Percentiles rank a stretch among this genome's conserved stretches.
Evolutionary conservation across 1,139 yeast genomes (phyloP).

Genomic region (Groenewaldozyma auringiensis): DNA sequence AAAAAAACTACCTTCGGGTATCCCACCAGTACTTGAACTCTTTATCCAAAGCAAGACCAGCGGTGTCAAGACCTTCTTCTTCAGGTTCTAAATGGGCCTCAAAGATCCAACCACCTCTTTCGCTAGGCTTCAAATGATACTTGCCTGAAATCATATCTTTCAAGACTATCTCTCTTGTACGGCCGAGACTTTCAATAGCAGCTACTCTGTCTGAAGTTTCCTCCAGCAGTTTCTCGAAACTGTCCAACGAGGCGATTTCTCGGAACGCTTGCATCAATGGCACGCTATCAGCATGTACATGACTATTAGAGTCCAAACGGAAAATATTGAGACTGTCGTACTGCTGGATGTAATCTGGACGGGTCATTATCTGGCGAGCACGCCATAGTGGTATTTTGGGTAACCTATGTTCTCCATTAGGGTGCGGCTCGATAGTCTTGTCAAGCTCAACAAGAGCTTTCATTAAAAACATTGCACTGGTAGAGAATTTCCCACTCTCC

Average conservation of each 20-base stretch:
- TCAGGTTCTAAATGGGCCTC: slow-evolving; percentile 21
- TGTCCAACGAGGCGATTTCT: slow-evolving; percentile 66
- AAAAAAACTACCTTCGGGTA: slow-evolving; percentile 13
- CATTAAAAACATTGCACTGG: slow-evolving; percentile 71
- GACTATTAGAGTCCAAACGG: slow-evolving; percentile 62
- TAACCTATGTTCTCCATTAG: slow-evolving; percentile 41
- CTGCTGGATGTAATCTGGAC: slow-evolving; percentile 69
- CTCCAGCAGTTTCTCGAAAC: slow-evolving; percentile 58
- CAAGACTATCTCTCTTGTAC: slow-evolving; percentile 71
- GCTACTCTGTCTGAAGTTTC: slow-evolving; percentile 67
- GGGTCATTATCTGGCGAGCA: slow-evolving; percentile 76
- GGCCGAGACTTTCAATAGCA: slow-evolving; percentile 69
- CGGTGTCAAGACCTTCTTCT: slow-evolving; percentile 11
- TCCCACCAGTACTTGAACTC: slow-evolving; percentile 20
- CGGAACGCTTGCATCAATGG: slow-evolving; percentile 89
- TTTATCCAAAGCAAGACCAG: slow-evolving; percentile 12
- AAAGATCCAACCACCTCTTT: slow-evolving; percentile 2
- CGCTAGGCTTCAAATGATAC: slow-evolving; percentile 19
- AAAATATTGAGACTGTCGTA: slow-evolving; percentile 73
- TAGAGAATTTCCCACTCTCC: slow-evolving; percentile 74
- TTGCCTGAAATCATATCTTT: slow-evolving; percentile 54
- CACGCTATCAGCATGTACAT: slow-evolving; percentile 73
- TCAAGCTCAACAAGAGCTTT: slow-evolving; percentile 68
- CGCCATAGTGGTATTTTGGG: slow-evolving; percentile 80
- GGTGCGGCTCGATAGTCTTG: slow-evolving; percentile 20